These are phyloP conservation scores for Emericellopsis atlantica DNA, from an alignment of 2,329 filamentous ascomycete genomes.

Conservation along the genomic window DNA sequence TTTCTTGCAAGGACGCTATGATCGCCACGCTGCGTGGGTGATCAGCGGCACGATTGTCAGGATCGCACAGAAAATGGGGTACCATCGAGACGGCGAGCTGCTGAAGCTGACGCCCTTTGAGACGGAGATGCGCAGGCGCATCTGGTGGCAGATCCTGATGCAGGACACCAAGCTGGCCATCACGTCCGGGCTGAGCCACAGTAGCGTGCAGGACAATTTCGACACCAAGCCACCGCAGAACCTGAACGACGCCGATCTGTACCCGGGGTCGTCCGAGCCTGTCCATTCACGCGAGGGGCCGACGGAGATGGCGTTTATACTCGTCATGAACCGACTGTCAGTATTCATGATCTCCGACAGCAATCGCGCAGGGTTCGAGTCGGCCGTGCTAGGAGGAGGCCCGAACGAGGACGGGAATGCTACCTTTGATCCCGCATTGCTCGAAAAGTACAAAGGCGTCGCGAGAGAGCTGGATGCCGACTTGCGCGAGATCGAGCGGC, in stretches of 20 bases:
- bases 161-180: slow-evolving; percentile 44
- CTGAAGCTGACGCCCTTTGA: slow-evolving; percentile 49
- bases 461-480: slow-evolving; percentile 28
- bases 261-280: slow-evolving; percentile 36
- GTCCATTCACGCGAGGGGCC: slow-evolving; percentile 39
- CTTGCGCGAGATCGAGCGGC: slow-evolving; percentile 31
- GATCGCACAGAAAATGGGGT: slow-evolving; percentile 55
- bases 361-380: slow-evolving; percentile 28
- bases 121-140: slow-evolving; percentile 52
- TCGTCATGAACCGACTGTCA: slow-evolving; percentile 36
- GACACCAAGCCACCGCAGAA: slow-evolving; percentile 44
- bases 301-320: slow-evolving; percentile 47
- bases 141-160: slow-evolving; percentile 55
- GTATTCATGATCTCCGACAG: slow-evolving; percentile 29
- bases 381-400: slow-evolving; percentile 30
- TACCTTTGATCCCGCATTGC: slow-evolving; percentile 9
- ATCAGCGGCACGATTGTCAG: slow-evolving; percentile 48
- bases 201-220: slow-evolving; percentile 37
- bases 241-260: slow-evolving; percentile 45
- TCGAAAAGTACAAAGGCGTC: slow-evolving; percentile 28
- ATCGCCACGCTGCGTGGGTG: slow-evolving; percentile 47
- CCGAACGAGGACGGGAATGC: not conserved
- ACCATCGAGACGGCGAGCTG: slow-evolving; percentile 47
- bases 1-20: slow-evolving; percentile 43
- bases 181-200: slow-evolving; percentile 42